Base-by-base conservation (phyloP, 1,139 yeast genomes). In the Yueomyces sp. region DNA sequence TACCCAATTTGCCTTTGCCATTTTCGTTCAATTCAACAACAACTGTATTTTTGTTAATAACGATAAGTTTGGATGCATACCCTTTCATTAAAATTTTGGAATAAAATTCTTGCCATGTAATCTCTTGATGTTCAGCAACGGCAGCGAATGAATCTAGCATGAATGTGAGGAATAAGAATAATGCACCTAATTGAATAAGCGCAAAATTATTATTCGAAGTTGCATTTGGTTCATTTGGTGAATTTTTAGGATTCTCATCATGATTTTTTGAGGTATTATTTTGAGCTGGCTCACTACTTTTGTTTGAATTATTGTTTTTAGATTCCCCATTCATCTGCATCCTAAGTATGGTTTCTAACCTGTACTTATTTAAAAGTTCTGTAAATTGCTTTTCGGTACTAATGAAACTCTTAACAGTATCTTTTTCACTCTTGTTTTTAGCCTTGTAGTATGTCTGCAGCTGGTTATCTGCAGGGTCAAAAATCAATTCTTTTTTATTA, bases 1-100 rank as follows among this genome's bases (percentile, higher is more conserved):
- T 66, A 64, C 48, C 70, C 56, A 51, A 63, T 56, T 44, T 79
- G 32, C 60, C 58, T 45, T 56, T 62, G 27, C 75, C 86, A 25
- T 76, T 73, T 11, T 74, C 80, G 49, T 81, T 79, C 48, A 83
- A 64, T 44, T 76, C 73, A 3, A 84, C 85, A 54, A 78, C 79
- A 1, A 80, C 93, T 2, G 70, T 67, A 44, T 71, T 72, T 50
- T 73, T 75, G 60, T 82, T 81, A 37, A 80, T 69, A 12, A 82
- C 87, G n/a, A 73, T 64, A 43, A 82, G 63, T 53, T 75, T 77
- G 9, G 79, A 76, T 26, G 82, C 93, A 48, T 74, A 71, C 1
- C 84, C 83, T 49, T 73, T 77, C 41, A 77, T 76, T 40, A 82
- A 66, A 45, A 76, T 73, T 39, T 75, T 70, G 7, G 76, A 69